Evolutionary conservation across 73 alveolate genomes (phyloP).

Genomic region (Paramecium sonneborni): DNA sequence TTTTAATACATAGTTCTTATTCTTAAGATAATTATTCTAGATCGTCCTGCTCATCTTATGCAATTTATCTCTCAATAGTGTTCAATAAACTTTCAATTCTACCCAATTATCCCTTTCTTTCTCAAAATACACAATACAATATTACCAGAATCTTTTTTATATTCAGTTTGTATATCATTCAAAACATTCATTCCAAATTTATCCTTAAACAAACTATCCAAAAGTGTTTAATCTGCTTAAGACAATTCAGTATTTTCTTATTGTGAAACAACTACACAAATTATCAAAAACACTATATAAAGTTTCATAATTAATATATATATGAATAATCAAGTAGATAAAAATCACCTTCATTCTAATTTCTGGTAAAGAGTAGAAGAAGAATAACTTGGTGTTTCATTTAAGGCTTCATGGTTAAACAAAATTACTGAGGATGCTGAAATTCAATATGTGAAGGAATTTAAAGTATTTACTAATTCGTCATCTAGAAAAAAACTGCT

Average conservation of each 20-base stretch:
- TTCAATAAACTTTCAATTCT: slow-evolving; percentile 6
- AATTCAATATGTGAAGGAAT: neutral
- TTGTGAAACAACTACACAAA: neutral
- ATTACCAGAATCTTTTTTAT: neutral
- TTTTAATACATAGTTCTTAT: slow-evolving; percentile 16
- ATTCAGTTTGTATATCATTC: neutral
- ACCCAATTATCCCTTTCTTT: neutral
- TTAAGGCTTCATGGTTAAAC: neutral
- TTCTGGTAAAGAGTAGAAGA: slow-evolving; percentile 12
- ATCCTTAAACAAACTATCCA: neutral
- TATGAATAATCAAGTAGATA: neutral
- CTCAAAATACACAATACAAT: neutral
- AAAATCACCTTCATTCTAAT: slow-evolving; percentile 8
- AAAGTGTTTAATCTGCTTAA: neutral
- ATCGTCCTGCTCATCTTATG: slow-evolving; percentile 10
- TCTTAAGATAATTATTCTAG: neutral
- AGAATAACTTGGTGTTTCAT: neutral
- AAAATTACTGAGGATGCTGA: slow-evolving; percentile 34
- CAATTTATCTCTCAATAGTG: neutral
- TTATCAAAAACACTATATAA: neutral
- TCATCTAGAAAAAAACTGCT: neutral
- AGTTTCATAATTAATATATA: neutral
- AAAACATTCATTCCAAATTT: neutral
- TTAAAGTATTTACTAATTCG: neutral
- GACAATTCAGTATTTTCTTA: neutral